phyloP scores from a whole-genome alignment of 495 filamentous ascomycete species.

The Penicillium salamii region DNA sequence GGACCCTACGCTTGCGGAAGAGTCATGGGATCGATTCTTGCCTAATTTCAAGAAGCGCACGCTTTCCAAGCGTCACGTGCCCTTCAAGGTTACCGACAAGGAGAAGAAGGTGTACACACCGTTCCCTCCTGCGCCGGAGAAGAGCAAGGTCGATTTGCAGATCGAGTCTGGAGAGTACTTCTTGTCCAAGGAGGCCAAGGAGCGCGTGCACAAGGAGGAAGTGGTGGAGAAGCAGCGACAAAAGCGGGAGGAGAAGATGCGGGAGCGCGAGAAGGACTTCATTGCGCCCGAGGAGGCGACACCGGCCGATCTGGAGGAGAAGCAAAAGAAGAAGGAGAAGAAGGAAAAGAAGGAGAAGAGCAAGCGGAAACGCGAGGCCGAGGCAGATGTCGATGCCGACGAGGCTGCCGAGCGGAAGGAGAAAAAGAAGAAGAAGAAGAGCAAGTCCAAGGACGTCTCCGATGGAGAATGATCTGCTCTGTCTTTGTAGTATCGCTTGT shows the following conservation, averaged over 20 bases:
- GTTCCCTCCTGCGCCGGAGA: constrained; percentile 71
- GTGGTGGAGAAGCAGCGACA: constrained; percentile 74
- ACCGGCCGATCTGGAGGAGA: constrained; percentile 49
- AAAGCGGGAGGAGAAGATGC: constrained; percentile 87
- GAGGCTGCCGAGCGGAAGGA: constrained; percentile 39
- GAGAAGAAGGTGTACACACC: constrained; percentile 90
- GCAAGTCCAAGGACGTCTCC: constrained; percentile 39
- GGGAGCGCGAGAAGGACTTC: constrained; percentile 79
- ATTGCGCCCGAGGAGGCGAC: constrained; percentile 74
- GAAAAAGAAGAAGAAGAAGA: constrained; percentile 49
- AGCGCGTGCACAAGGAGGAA: constrained; percentile 73
- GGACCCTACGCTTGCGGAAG: constrained; percentile 79
- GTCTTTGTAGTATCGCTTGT: constrained; percentile 18
- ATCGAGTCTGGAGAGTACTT: constrained; percentile 99
- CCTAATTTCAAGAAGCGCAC: constrained; percentile 98
- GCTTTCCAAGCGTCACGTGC: constrained; percentile 76
- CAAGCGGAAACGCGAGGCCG: constrained; percentile 44
- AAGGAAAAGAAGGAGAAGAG: constrained; percentile 38
- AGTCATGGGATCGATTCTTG: constrained; percentile 95
- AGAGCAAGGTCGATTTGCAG: constrained; percentile 97
- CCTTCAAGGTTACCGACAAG: constrained; percentile 89
- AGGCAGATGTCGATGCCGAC: constrained; percentile 31
- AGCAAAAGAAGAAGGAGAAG: constrained; percentile 53
- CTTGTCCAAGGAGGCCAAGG: constrained; percentile 85
- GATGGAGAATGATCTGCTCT: constrained; percentile 30